Base-by-base conservation (phyloP, 176 grass and related monocot species). In the Saccharum officinarum region DNA sequence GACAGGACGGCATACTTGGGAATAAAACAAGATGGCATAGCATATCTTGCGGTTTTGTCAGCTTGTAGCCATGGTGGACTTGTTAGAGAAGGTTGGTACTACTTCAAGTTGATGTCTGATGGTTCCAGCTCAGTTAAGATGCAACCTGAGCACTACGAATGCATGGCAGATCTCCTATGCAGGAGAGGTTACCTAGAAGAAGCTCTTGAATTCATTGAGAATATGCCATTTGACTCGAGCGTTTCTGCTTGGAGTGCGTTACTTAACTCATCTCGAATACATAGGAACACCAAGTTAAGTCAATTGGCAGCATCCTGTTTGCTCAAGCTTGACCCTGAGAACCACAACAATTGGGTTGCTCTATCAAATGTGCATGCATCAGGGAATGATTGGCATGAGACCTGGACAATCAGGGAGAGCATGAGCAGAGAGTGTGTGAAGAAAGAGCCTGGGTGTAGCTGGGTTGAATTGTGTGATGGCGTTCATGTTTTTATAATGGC, bases 381-480 rank as follows among this genome's bases (percentile, higher is more conserved):
- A 57, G 84, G 81, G 67, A 81, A 46, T 0, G 77, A 91, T 44
- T 91, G 92, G 89, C 83, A 82, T 67, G 84, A 85, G 39, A 82
- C 81, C 1, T 84, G 87, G 84, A 79, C 63, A 57, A 66, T 89
- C 33, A 87, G 89, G 78, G 87, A 89, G 46, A 82, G 18, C 80
- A 94, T 94, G 89, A 82, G 79, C 10, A 80, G 22, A 75, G 84
- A 76, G 36, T 85, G 69, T 34, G 67, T 87, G 11, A 91, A 94
- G 75, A 94, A 94, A 73, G 86, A 94, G 50, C 89, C 92, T 82
- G 92, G 89, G n/a, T 94, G 89, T 82, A 91, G 89, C 75, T 94
- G 86, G 84, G 37, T 94, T 63, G 89, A 91, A 26, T 67, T 94
- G 71, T 64, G 73, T 82, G 77, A 91, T 85, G 84, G 89, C 10